Base-by-base conservation (phyloP, 108 stramenopile species). In the Schizochytrium sp. region DNA sequence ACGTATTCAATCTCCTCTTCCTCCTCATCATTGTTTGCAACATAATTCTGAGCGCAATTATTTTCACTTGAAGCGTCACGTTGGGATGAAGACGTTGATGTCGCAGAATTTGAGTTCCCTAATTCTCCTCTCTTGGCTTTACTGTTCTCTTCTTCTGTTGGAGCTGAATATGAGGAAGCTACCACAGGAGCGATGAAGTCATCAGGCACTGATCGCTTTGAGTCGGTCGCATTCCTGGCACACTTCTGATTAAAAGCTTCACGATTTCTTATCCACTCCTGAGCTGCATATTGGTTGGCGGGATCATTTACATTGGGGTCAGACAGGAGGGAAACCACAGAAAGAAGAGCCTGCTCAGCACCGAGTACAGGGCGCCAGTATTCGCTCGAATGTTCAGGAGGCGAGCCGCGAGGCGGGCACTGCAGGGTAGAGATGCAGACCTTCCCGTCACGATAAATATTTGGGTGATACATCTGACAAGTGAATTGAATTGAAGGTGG, bases 341-440 rank as follows among this genome's bases (percentile, higher is more conserved):
- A 55, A 10, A 83, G 76, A 28, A 83, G 76, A 10, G 76, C 76
- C 28, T 83, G 76, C 4, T 83, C 76, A 2, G 53, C 76, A 10
- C 76, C 76, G 28, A 83, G 76, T 5, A 83, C 76, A 8, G 76
- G 76, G 10, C 76, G 47, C 76, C 76, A 83, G 53, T 55, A 83
- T 28, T 83, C 76, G 50, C 50, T 55, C 0, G 2, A 83, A 1
- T 83, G 49, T 46, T 10, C 76, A 13, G 4, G 0, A 5, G 13
- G 17, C 15, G 28, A n/a, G 5, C 53, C 76, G 49, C 76, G 47
- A 10, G 76, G 76, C 47, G 76, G 76, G 76, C 53, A 55, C 47
- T 83, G 76, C 76, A 83, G 40, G 50, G 76, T 83, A 3, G 45
- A 47, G 53, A 83, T 83, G 76, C 76, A 83, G 50, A 83, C 76